Percentiles rank a stretch among this genome's conserved stretches.
phyloP scores from a whole-genome alignment of 805 yeast genomes.

The Dipodascopsis uninucleata region DNA sequence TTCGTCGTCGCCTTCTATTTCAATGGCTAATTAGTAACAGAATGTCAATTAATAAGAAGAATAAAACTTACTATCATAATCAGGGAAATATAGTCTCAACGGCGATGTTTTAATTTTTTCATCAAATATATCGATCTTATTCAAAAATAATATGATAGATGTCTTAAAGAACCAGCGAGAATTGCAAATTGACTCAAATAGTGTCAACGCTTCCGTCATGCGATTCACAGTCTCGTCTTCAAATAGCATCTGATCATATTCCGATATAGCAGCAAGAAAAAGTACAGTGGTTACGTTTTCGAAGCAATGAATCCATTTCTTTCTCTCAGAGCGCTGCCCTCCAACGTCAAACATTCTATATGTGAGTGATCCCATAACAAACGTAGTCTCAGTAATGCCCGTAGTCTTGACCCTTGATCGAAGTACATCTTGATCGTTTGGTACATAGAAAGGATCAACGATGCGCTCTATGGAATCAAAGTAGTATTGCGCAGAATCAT shows the following conservation, averaged over 20 bases:
- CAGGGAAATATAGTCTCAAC: constrained; percentile 70
- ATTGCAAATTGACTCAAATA: constrained; percentile 80
- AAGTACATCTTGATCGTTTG: constrained; percentile 78
- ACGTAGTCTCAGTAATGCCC: constrained; percentile 85
- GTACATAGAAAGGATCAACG: constrained; percentile 59
- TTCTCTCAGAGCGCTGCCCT: constrained; percentile 87
- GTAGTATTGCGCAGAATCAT: constrained; percentile 76
- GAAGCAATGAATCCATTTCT: constrained; percentile 93
- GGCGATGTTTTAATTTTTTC: constrained; percentile 58
- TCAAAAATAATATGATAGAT: constrained; percentile 83
- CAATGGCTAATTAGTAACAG: too few relatives aligned
- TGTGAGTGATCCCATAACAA: constrained; percentile 60
- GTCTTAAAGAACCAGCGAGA: constrained; percentile 81
- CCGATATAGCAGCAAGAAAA: constrained; percentile 84
- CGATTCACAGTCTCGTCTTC: constrained; percentile 88
- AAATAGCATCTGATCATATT: constrained; percentile 85
- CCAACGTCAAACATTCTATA: constrained; percentile 92
- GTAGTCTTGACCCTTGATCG: constrained; percentile 92
- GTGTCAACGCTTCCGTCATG: constrained; percentile 81
- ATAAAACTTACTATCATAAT: constrained; percentile 43
- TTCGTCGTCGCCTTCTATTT: constrained; percentile 58
- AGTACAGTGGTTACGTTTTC: constrained; percentile 84
- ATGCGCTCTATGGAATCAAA: constrained; percentile 69
- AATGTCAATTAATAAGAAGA: background rate
- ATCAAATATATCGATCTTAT: constrained; percentile 80